Conservation (phyloP, 1,284 basidiomycete species). For the Puccinia brachypodii region DNA sequence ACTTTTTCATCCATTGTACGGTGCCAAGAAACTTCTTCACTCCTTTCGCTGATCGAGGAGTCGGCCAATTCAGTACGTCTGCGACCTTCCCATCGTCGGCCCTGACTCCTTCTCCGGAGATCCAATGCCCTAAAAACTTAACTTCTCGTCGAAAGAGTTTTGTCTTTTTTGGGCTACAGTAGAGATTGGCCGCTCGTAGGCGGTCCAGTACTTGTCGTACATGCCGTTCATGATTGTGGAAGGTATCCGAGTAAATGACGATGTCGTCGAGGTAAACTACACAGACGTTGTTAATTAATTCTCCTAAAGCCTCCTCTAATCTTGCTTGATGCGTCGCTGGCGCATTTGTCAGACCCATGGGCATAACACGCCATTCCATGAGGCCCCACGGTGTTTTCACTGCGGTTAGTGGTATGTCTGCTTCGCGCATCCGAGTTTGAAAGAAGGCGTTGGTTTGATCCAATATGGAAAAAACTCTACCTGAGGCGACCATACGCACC, state of each 20-base stretch:
- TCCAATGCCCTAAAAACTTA: conserved; percentile 15
- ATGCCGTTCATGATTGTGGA: conserved; percentile 52
- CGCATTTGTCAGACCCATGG: conserved; percentile 56
- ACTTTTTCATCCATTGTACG: too few relatives aligned
- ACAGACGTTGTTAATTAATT: conserved; percentile 54
- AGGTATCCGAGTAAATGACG: conserved; percentile 59
- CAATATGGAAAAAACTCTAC: conserved; percentile 50
- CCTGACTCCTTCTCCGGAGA: not conserved
- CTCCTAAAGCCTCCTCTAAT: conserved; percentile 50
- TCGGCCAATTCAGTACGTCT: not conserved
- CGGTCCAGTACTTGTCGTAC: not conserved
- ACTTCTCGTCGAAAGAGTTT: not conserved
- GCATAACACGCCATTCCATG: conserved; percentile 50
- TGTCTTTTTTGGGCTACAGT: not conserved
- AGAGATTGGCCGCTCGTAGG: not conserved
- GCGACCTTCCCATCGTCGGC: not conserved
- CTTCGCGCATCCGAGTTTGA: conserved; percentile 44
- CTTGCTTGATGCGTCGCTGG: conserved; percentile 58
- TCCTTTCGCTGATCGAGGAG: not conserved
- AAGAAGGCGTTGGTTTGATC: conserved; percentile 51
- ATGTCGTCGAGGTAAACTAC: conserved; percentile 56
- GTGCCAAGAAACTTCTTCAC: conserved; percentile 1
- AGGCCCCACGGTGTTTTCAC: conserved; percentile 46
- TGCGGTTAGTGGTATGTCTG: conserved; percentile 50
- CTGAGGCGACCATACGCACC: conserved; percentile 41